Conservation (phyloP, 306 rosid species). For the Oxytropis ochrocephala region DNA sequence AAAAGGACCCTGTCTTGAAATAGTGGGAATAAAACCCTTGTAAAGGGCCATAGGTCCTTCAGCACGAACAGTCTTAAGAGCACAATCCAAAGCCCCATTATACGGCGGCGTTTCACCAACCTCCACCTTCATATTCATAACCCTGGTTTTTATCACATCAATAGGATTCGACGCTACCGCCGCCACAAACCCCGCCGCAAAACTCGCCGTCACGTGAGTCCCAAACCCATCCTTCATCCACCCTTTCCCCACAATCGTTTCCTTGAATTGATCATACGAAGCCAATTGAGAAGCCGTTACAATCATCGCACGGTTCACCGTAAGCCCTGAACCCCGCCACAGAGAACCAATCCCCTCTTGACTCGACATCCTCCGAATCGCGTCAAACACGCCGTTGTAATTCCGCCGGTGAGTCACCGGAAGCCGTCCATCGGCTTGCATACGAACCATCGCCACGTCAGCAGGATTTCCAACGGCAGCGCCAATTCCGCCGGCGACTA, state of each 20-base stretch:
- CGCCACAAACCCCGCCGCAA: conserved; percentile 86
- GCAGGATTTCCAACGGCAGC: conserved; percentile 88
- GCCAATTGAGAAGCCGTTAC: conserved; percentile 91
- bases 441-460: conserved; percentile 85
- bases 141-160: conserved; percentile 90
- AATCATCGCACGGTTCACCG: conserved; percentile 93
- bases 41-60: conserved; percentile 85
- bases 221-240: conserved; percentile 65
- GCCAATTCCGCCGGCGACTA: conserved; percentile 68
- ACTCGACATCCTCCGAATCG: conserved; percentile 51
- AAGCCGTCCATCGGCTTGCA: conserved; percentile 88
- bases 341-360: conserved; percentile 63
- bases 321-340: conserved; percentile 87
- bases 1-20: conserved; percentile 85
- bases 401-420: conserved; percentile 57
- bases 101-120: conserved; percentile 41
- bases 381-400: conserved; percentile 66
- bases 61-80: conserved; percentile 53
- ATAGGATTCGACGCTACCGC: conserved; percentile 85
- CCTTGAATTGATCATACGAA: conserved; percentile 74
- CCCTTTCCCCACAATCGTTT: conserved; percentile 45
- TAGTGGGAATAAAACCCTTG: conserved; percentile 78
- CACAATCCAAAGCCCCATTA: conserved; percentile 77
- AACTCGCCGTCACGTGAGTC: conserved; percentile 79
- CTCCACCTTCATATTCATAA: conserved; percentile 84